Evolutionary conservation across 2,329 filamentous ascomycete species (phyloP).

Genomic region (Kalmusia sp.): DNA sequence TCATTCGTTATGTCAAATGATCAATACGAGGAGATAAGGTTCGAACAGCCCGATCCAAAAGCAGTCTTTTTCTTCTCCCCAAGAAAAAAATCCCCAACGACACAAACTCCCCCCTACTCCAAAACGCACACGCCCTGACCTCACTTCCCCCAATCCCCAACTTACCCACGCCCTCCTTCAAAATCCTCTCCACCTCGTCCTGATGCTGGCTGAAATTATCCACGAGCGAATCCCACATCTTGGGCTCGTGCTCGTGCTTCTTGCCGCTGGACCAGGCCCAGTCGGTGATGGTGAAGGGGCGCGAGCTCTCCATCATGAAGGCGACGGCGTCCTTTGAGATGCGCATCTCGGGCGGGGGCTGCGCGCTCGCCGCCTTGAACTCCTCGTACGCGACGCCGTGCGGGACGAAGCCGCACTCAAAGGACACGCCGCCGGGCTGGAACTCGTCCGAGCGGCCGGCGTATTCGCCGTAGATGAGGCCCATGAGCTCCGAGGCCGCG

Average conservation of each 20-base stretch:
- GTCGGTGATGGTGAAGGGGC: constrained; percentile 45
- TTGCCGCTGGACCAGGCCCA: constrained; percentile 48
- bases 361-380: constrained; percentile 62
- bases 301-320: constrained; percentile 67
- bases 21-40: too few species aligned
- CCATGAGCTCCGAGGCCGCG: constrained; percentile 72
- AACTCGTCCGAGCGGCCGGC: constrained; percentile 60
- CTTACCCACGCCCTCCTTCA: constrained; percentile 44
- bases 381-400: constrained; percentile 67
- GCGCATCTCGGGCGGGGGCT: constrained; percentile 45
- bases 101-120: too few species aligned
- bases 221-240: constrained; percentile 61
- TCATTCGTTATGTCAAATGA: too few species aligned
- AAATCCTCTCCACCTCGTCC: constrained; percentile 55
- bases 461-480: constrained; percentile 66
- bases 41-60: too few species aligned
- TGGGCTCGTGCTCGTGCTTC: constrained; percentile 54
- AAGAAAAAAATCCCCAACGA: too few species aligned
- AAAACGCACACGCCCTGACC: too few species aligned
- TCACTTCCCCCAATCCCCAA: constrained; percentile 12
- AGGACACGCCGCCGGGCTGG: constrained; percentile 65
- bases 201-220: constrained; percentile 59
- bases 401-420: constrained; percentile 75
- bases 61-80: too few species aligned
- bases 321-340: constrained; percentile 63